Base-by-base conservation (phyloP, 2,329 filamentous ascomycete species). In the Aureobasidium sp. region DNA sequence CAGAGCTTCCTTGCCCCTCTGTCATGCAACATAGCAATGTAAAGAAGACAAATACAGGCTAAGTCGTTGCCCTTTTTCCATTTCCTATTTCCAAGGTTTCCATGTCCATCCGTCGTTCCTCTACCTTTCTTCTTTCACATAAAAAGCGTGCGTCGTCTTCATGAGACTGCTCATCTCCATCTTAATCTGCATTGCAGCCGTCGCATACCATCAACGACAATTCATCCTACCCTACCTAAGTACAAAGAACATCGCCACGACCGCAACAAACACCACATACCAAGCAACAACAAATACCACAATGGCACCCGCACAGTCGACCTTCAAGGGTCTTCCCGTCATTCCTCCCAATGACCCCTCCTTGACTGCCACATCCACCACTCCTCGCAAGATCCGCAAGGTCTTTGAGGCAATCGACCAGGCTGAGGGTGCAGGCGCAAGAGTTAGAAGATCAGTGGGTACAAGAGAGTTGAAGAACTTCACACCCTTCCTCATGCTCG, bases 381-480 rank as follows among this genome's bases (percentile, higher is more conserved):
- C 85, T 65, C 82, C 89, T 32, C 86, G 94, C 71, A 83, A 86
- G 55, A 93, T 97, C 72, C 85, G 85, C 67, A 89, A 92, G 76
- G 85, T 88, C 67, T 92, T 97, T 75, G 82, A 91, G 48, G 93
- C 93, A 64, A 76, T 88, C 64, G 91, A 96, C 75, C 90, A 96
- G 75, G 80, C 89, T 32, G 93, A 97, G 75, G 93, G 93, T 47
- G 90, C 87, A 0, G 93, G 94, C 62, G 93, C 93, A 5, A 83
- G 86, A 65, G 93, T 97, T 15, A 86, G 93, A 66, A 86, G 93
- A 63, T 92, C 89, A 46, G 89, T 97, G 67, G 93, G 93, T 68
- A 96, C 91, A 0, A 82, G 89, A 5, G 82, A 88, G 67, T 82
- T 97, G 26, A 86, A 87, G 71, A 91, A 96, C 79, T 88, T 97